Conservation (phyloP, 2,329 filamentous ascomycete species). For the Paradendryphiella salina region DNA sequence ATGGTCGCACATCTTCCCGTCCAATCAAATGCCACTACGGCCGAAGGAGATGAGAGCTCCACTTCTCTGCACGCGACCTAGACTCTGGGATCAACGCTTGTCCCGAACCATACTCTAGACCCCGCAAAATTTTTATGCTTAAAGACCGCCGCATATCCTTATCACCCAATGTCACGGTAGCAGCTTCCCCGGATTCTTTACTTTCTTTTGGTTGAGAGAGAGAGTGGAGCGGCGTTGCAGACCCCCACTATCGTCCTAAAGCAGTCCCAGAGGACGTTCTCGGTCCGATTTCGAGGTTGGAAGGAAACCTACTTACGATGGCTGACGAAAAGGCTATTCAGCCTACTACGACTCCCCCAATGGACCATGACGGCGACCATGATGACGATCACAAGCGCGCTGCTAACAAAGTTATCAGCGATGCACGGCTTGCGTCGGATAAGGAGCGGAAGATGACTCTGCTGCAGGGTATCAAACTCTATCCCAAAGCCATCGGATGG, state of each 20-base stretch:
- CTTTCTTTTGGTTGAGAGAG: slow-evolving; percentile 5
- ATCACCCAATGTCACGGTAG: slow-evolving; percentile 17
- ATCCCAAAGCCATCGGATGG: slow-evolving; percentile 85
- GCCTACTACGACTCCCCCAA: slow-evolving; percentile 14
- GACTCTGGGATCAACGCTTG: slow-evolving; percentile 15
- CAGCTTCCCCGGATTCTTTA: slow-evolving; percentile 21
- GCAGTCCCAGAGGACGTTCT: not conserved
- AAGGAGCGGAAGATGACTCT: slow-evolving; percentile 60
- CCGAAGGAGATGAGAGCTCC: slow-evolving; percentile 18
- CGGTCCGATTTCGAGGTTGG: slow-evolving; percentile 5
- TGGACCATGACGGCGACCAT: slow-evolving; percentile 20
- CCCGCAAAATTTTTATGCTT: slow-evolving; percentile 32
- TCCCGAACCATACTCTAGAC: slow-evolving; percentile 12
- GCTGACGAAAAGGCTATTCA: slow-evolving; percentile 32
- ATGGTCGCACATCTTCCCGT: slow-evolving; percentile 13
- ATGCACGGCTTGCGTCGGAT: slow-evolving; percentile 52
- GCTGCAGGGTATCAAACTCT: slow-evolving; percentile 74
- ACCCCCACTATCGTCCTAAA: slow-evolving; percentile 7
- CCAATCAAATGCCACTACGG: slow-evolving; percentile 17
- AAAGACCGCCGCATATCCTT: slow-evolving; percentile 22
- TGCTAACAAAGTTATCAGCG: slow-evolving; percentile 42
- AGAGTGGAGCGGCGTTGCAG: slow-evolving; percentile 6
- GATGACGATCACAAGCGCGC: slow-evolving; percentile 30
- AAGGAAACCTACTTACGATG: slow-evolving; percentile 2
- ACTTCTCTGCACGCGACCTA: slow-evolving; percentile 25